Base-by-base conservation (phyloP, 768 basidiomycete species). In the Pulveroboletus sp. region DNA sequence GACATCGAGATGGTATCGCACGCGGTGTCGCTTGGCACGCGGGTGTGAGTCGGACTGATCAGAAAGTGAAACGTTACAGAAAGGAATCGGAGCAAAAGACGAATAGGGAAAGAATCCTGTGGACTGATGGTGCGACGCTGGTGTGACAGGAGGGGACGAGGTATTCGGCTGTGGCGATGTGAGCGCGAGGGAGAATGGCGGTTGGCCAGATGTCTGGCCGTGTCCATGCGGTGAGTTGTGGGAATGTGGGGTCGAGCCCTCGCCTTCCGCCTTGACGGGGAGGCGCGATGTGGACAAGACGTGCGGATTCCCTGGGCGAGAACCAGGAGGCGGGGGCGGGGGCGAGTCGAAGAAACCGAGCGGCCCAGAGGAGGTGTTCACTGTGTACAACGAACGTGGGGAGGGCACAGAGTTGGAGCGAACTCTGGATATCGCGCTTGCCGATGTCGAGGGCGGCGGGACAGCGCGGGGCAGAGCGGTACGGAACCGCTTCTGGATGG, bases 1-100 rank as follows among this genome's bases (percentile, higher is more conserved):
- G 13, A 85, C 81, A 42, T 90, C 84, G 31, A 94, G 75, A 53
- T 78, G 73, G 55, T 74, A 79, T 31, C 73, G 62, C 54, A 60
- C 62, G 40, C 59, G 58, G 21, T 65, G 61, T 40, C 65, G 61
- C 61, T 69, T 69, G 45, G 60, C 50, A 36, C 58, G 62, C 32
- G 62, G 66, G 38, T 60, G 63, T 36, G 63, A 63, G 34, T 60
- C 62, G 14, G 52, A 64, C 33, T 51, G 63, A 46, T 43, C 68
- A 33, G 63, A 40, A 2, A 62, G 46, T 7, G 65, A 56, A 24
- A 62, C 56, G 43, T 61, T 61, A 35, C 61, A 63, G 37, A 58
- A 63, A 19, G 62, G 61, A 33, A 63, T 63, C 23, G 60, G 62
- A n/a, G 62, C 53, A 57, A 70, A 69, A 49, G 58, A 63, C 9